phyloP scores from a whole-genome alignment of 495 filamentous ascomycete genomes.

The Aspergillus baeticus region DNA sequence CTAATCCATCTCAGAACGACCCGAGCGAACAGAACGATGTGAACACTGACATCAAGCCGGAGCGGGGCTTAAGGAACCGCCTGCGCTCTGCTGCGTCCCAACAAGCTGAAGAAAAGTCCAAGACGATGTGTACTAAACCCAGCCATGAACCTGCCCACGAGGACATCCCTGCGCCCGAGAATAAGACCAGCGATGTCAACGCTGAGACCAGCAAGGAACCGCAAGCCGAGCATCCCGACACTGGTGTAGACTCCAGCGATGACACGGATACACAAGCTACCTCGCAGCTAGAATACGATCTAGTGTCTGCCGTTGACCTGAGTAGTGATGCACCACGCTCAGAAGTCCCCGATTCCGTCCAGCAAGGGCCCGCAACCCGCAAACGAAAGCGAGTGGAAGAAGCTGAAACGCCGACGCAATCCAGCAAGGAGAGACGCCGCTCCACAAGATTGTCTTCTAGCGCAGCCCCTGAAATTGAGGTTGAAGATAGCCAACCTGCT shows the following conservation, averaged over 20 bases:
- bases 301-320: conserved; percentile 36
- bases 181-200: too few relatives aligned
- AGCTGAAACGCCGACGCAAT: conserved; percentile 12
- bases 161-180: not conserved
- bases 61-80: conserved; percentile 24
- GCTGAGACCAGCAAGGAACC: not conserved
- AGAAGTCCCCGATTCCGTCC: not conserved
- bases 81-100: conserved; percentile 25
- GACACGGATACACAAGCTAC: conserved; percentile 44
- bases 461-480: conserved; percentile 13
- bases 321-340: conserved; percentile 9
- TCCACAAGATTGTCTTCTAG: conserved; percentile 30
- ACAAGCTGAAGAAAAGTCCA: not conserved
- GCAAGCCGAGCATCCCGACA: not conserved
- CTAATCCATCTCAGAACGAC: not conserved
- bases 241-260: conserved; percentile 33
- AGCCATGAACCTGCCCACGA: not conserved
- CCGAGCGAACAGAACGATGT: conserved; percentile 7
- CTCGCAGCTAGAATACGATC: conserved; percentile 45
- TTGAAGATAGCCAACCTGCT: conserved; percentile 13
- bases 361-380: conserved; percentile 18
- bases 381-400: conserved; percentile 41
- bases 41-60: conserved; percentile 9
- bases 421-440: conserved; percentile 28
- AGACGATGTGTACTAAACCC: not conserved